Evolutionary conservation across 441 rosid genomes (phyloP).

Genomic region (California macrophylla): DNA sequence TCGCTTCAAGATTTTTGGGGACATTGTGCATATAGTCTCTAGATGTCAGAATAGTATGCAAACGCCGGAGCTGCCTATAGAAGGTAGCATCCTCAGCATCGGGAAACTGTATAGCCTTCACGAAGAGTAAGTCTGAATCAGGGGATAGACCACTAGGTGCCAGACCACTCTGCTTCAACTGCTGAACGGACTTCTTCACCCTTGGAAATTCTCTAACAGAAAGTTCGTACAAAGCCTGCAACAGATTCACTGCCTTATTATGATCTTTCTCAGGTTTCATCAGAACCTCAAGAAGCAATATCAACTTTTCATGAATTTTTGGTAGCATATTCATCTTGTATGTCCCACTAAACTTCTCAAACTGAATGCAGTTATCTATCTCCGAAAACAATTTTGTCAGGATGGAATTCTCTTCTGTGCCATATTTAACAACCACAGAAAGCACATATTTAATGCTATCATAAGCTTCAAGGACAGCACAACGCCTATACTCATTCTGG

Average conservation of each 20-base stretch:
- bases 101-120: constrained; percentile 9
- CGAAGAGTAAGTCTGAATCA: neutral
- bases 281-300: neutral
- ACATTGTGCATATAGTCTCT: constrained; percentile 12
- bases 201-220: constrained; percentile 6
- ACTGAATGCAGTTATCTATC: constrained; percentile 6
- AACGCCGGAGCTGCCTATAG: constrained; percentile 8
- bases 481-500: constrained; percentile 15
- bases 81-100: neutral
- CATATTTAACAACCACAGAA: neutral
- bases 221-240: constrained; percentile 13
- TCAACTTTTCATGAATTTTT: constrained; percentile 7
- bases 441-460: constrained; percentile 16
- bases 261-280: constrained; percentile 9
- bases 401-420: constrained; percentile 12
- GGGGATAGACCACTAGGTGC: neutral
- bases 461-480: constrained; percentile 20
- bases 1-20: constrained; percentile 10
- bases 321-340: neutral
- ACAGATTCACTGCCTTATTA: constrained; percentile 1
- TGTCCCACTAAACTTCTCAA: neutral
- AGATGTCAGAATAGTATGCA: constrained; percentile 10
- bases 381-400: constrained; percentile 5
- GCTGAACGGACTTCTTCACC: neutral
- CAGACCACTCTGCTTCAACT: constrained; percentile 9